Evolutionary conservation across 768 basidiomycete species (phyloP), one percentile per base, ranked within the genome.

Genomic region (Cyclocybe cylindracea): DNA sequence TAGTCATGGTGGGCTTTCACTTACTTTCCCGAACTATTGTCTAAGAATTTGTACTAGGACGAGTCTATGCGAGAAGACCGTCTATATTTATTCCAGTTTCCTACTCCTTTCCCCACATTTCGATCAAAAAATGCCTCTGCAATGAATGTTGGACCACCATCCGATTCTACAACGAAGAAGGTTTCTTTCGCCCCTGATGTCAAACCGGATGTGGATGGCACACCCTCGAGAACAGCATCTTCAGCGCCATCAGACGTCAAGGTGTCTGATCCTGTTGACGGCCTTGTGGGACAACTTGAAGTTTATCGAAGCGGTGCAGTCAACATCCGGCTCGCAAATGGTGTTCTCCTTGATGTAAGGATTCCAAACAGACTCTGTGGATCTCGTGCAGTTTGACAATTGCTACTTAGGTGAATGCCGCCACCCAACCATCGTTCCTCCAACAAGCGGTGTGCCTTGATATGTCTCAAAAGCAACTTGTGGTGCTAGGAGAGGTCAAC

Each of bases 41-140:
- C 24, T 18, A 37, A 59, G n/a, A 35, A 51, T 10, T 14, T 37
- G 13, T 31, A 39, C 16, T 59, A 86, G 84, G 81, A 82, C 50
- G 61, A 74, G 24, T 64, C 72, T 44, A 57, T 78, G 35, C 77
- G 76, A 46, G 85, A 84, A 66, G 86, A 91, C 48, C 77, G 79
- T 14, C 70, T 96, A 3, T 96, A 89, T 62, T 86, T 94, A 59
- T 94, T 96, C 72, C 93, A 95, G 64, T 96, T 96, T 61, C 94
- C 94, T 0, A 66, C 75, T 7, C 89, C 91, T 0, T 94, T 97
- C 68, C 93, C 94, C 0, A 78, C 73, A 4, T 94, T 94, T 69
- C 52, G 73, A 2, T 71, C 80, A 6, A 61, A 72, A 52, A 47
- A 64, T 6, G 55, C 67, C 7, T 54, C 70, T 14, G 61, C 64